These are phyloP conservation scores for Aspergillus pseudotamarii DNA, from an alignment of 2,329 filamentous ascomycete genomes.

Conservation along the genomic window DNA sequence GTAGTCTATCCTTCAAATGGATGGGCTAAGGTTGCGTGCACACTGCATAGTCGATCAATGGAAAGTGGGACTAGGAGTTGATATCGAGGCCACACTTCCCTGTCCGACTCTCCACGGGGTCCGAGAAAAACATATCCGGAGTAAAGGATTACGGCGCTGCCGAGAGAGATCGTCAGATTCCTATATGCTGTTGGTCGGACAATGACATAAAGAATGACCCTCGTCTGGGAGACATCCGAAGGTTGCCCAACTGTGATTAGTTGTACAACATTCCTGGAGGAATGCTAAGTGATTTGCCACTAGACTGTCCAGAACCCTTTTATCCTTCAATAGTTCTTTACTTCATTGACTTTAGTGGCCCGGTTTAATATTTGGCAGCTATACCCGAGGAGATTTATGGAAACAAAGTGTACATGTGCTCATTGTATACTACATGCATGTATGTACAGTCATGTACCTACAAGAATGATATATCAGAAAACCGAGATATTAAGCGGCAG, in stretches of 20 bases:
- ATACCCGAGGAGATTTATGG: neutral
- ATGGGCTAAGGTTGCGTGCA: constrained; percentile 1
- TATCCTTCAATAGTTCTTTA: constrained; percentile 1
- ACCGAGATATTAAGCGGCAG: neutral
- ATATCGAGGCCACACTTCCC: neutral
- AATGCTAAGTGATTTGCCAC: constrained; percentile 4
- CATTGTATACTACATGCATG: neutral
- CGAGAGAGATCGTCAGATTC: constrained; percentile 1
- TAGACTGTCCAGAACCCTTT: neutral
- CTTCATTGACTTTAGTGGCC: neutral
- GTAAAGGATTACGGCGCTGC: neutral
- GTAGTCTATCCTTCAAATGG: neutral
- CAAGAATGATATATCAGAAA: constrained; percentile 9
- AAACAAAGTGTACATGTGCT: neutral
- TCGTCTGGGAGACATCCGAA: neutral
- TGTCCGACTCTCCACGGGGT: neutral
- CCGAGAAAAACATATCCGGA: neutral
- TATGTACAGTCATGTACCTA: constrained; percentile 3
- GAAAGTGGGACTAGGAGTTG: constrained; percentile 6
- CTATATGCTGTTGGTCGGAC: neutral
- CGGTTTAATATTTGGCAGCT: neutral
- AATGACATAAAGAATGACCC: constrained; percentile 1
- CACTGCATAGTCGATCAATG: constrained; percentile 1
- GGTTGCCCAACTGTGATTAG: constrained; percentile 2
- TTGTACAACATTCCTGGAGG: constrained; percentile 6